phyloP scores from a whole-genome alignment of 2,329 filamentous ascomycete genomes.

The Fusarium keratoplasticum region DNA sequence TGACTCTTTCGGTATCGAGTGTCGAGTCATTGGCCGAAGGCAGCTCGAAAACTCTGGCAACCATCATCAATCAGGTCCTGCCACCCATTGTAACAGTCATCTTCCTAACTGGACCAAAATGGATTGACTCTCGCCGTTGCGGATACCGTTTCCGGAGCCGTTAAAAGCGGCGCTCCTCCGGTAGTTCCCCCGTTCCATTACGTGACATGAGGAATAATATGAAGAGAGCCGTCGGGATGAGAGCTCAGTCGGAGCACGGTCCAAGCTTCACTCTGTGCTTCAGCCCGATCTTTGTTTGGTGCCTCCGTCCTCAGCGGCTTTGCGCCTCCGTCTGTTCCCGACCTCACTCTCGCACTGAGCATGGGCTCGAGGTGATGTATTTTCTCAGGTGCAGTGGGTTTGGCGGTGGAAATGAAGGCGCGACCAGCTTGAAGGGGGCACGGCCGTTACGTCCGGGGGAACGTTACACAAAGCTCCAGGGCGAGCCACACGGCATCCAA shows the following conservation, averaged over 20 bases:
- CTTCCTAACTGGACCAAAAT: background rate
- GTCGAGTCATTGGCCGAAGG: slow-evolving; percentile 7
- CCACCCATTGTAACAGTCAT: background rate
- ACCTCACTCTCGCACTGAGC: background rate
- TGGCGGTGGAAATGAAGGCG: background rate
- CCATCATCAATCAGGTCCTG: background rate
- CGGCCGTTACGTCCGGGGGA: background rate
- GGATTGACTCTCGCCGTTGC: slow-evolving; percentile 1
- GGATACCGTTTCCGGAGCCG: background rate
- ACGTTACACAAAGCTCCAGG: slow-evolving; percentile 11
- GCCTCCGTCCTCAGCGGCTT: background rate
- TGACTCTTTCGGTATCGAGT: background rate
- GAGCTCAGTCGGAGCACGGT: background rate
- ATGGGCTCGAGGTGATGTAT: background rate
- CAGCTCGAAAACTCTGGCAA: background rate
- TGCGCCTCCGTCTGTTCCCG: background rate
- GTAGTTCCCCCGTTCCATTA: slow-evolving; percentile 1
- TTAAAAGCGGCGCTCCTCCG: slow-evolving; percentile 19
- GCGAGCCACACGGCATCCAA: background rate
- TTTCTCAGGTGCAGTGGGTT: background rate
- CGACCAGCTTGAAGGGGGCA: background rate
- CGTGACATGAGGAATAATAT: slow-evolving; percentile 10
- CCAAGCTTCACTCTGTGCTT: background rate
- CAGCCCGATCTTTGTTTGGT: background rate
- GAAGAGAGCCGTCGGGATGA: slow-evolving; percentile 5